Percentiles rank a stretch among this genome's conserved stretches.
phyloP scores from a whole-genome alignment of 306 rosid species.

The Corylus avellana region DNA sequence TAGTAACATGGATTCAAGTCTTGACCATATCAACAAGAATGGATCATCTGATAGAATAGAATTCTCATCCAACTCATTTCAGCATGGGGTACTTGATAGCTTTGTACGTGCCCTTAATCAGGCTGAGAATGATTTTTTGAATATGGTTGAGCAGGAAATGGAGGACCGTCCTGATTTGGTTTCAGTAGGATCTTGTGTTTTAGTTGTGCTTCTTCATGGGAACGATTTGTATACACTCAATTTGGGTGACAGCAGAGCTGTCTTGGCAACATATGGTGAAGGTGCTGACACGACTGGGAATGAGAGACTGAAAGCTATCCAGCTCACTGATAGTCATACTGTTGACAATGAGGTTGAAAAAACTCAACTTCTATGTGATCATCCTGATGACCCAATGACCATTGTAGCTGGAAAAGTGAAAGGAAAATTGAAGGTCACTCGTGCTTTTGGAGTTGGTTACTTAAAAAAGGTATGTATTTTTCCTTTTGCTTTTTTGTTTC shows the following conservation, averaged over 20 bases:
- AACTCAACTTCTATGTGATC: constrained; percentile 55
- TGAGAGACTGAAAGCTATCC: constrained; percentile 61
- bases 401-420: constrained; percentile 76
- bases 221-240: constrained; percentile 82
- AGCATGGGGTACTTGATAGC: constrained; percentile 69
- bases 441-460: constrained; percentile 98
- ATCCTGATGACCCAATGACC: constrained; percentile 81
- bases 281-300: constrained; percentile 31
- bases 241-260: constrained; percentile 95
- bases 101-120: constrained; percentile 69
- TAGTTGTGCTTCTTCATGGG: constrained; percentile 84
- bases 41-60: constrained; percentile 30
- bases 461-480: constrained; percentile 73
- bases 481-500: neutral
- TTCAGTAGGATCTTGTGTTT: constrained; percentile 92
- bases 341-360: constrained; percentile 81
- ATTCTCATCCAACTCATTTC: constrained; percentile 38
- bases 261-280: constrained; percentile 59
- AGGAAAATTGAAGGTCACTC: constrained; percentile 94
- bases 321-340: constrained; percentile 87
- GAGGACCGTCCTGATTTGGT: constrained; percentile 95
- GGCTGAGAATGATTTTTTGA: constrained; percentile 84
- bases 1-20: constrained; percentile 22
- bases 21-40: constrained; percentile 30
- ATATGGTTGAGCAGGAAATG: constrained; percentile 99